Conservation (phyloP, 345 rosid species). For the Eucalyptus microcorys region DNA sequence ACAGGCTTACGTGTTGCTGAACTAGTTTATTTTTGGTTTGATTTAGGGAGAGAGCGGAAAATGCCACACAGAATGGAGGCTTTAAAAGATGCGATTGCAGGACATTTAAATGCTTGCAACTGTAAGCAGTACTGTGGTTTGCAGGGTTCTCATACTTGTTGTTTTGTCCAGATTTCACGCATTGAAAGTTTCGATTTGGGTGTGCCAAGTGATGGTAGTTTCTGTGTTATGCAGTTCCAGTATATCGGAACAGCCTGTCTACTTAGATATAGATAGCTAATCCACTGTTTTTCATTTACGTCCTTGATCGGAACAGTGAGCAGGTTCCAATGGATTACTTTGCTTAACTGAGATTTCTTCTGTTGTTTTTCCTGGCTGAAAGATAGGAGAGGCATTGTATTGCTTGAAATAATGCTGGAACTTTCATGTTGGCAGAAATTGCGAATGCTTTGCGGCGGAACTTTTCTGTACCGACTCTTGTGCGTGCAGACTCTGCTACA, state of each 20-base stretch:
- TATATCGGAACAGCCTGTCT: neutral
- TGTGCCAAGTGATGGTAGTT: neutral
- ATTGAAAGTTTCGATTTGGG: neutral
- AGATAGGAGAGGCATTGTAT: neutral
- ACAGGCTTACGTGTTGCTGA: neutral
- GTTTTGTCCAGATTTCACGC: neutral
- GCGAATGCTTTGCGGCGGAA: slow-evolving; percentile 85
- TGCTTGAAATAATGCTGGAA: neutral
- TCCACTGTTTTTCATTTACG: neutral
- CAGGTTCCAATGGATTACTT: neutral
- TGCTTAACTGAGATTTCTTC: neutral
- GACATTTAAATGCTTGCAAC: slow-evolving; percentile 33
- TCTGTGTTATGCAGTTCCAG: neutral
- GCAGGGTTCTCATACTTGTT: neutral
- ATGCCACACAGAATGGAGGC: neutral
- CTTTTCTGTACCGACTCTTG: slow-evolving; percentile 67
- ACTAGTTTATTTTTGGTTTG: neutral
- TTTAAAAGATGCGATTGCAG: slow-evolving; percentile 30
- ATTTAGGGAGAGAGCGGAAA: neutral
- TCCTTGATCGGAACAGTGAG: neutral
- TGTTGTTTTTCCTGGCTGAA: neutral
- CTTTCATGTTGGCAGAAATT: slow-evolving; percentile 29
- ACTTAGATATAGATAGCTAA: neutral
- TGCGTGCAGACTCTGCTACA: slow-evolving; percentile 59
- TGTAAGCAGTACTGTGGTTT: slow-evolving; percentile 12